Conservation (phyloP, 1,284 basidiomycete species). For the Ustilago tritici region DNA sequence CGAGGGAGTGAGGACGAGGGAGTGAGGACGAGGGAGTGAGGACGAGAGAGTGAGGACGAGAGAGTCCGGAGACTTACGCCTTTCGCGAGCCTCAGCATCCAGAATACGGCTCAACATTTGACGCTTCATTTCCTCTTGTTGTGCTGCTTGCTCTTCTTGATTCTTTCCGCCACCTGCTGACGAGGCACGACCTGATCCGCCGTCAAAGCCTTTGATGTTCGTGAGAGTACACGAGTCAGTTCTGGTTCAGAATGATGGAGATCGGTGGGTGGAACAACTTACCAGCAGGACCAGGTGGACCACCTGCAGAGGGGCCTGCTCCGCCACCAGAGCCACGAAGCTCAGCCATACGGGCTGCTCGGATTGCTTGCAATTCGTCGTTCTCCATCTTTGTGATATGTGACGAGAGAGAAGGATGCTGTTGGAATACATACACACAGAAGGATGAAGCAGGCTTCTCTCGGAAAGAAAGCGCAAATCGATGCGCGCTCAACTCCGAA, state of each 20-base stretch:
- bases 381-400: conserved; percentile 62
- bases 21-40: neutral
- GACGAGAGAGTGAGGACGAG: neutral
- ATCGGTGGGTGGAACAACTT: neutral
- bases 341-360: conserved; percentile 66
- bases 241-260: neutral
- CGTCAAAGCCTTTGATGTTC: conserved; percentile 17
- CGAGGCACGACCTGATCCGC: conserved; percentile 52
- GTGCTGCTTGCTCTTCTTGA: conserved; percentile 67
- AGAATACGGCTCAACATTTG: conserved; percentile 86
- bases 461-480: neutral
- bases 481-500: conserved; percentile 2
- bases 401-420: conserved; percentile 1
- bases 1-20: neutral
- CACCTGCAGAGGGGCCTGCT: conserved; percentile 23
- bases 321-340: conserved; percentile 47
- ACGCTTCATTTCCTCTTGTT: conserved; percentile 73
- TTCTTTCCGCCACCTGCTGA: conserved; percentile 69
- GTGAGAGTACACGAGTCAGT: neutral
- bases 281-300: conserved; percentile 23
- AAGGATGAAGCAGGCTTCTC: neutral
- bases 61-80: conserved; percentile 76
- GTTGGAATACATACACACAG: conserved; percentile 7
- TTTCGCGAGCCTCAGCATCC: conserved; percentile 86
- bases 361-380: conserved; percentile 69